Conservation (phyloP, 495 filamentous ascomycete genomes). For the Geopyxis carbonaria region DNA sequence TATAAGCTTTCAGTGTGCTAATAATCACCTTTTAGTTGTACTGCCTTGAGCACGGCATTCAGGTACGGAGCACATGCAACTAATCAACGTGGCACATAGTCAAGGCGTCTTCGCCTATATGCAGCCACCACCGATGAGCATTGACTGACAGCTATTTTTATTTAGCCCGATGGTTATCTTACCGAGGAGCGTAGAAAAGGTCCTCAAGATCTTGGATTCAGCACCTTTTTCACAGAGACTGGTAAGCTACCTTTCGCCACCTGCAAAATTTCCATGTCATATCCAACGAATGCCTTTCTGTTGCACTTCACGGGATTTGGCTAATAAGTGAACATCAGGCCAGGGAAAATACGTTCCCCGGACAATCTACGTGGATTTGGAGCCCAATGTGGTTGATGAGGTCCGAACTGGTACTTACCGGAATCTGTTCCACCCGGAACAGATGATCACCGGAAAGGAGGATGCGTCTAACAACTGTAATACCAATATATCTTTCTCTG, state of each 20-base stretch:
- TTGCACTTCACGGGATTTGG: neutral
- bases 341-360: conserved; percentile 98
- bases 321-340: conserved; percentile 49
- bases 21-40: conserved; percentile 56
- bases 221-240: conserved; percentile 99
- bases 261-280: no score
- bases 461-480: conserved; percentile 98
- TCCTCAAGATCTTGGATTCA: conserved; percentile 93
- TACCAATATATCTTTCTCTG: neutral
- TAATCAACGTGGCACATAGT: conserved; percentile 1
- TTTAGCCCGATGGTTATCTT: conserved; percentile 91
- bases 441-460: conserved; percentile 99
- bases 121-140: no score
- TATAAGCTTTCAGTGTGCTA: no score
- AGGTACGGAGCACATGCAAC: conserved; percentile 40
- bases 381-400: conserved; percentile 99
- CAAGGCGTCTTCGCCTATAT: no score
- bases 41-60: conserved; percentile 98
- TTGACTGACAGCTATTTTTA: conserved; percentile 29
- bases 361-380: conserved; percentile 98
- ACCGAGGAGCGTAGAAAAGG: conserved; percentile 90
- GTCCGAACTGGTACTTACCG: conserved; percentile 95
- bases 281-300: neutral
- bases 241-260: conserved; percentile 40
- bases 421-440: conserved; percentile 90